phyloP scores from a whole-genome alignment of 306 rosid species.

The Ormosia semicastrata region DNA sequence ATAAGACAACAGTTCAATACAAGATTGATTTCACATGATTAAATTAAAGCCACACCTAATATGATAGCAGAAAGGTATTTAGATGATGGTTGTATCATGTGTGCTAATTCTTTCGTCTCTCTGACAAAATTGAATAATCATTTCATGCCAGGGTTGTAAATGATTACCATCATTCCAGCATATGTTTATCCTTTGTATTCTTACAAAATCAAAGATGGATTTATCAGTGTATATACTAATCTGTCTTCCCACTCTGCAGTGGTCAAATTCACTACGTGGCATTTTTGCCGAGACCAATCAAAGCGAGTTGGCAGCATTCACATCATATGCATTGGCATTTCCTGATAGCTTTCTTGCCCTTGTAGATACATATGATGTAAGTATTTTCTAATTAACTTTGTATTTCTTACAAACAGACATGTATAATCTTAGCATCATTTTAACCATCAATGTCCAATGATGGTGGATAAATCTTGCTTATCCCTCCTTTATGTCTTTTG shows the following conservation, averaged over 20 bases:
- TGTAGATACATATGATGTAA: constrained; percentile 97
- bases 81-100: background rate
- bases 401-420: constrained; percentile 8
- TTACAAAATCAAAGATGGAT: constrained; percentile 14
- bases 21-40: background rate
- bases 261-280: constrained; percentile 60
- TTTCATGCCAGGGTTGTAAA: constrained; percentile 16
- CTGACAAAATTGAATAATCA: background rate
- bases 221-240: constrained; percentile 10
- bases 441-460: constrained; percentile 4
- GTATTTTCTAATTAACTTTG: constrained; percentile 28
- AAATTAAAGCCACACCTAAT: background rate
- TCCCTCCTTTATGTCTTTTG: background rate
- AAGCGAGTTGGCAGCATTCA: constrained; percentile 95
- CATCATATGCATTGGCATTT: constrained; percentile 94
- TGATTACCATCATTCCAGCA: constrained; percentile 17
- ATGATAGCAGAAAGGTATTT: background rate
- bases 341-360: constrained; percentile 90
- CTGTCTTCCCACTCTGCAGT: constrained; percentile 49
- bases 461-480: constrained; percentile 20
- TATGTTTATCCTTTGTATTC: background rate
- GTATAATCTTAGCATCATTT: background rate
- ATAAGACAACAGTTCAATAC: background rate
- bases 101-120: background rate
- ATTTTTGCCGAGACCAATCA: constrained; percentile 91